These are phyloP conservation scores for Peronospora farinosa DNA, from an alignment of 352 stramenopile species.

Conservation along the genomic window DNA sequence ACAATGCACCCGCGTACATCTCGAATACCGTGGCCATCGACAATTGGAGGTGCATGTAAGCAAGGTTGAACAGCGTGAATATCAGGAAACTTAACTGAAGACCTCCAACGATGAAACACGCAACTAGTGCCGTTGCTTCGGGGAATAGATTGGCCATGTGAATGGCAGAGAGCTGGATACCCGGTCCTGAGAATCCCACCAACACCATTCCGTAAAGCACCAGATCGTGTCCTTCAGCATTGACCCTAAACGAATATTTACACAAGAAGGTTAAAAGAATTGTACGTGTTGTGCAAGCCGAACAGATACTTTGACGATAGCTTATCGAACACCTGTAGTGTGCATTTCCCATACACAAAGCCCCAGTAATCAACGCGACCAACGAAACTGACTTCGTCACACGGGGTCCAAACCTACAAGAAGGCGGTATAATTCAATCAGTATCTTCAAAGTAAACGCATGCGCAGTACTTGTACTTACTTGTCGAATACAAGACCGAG, in stretches of 20 bases:
- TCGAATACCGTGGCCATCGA: slow-evolving; percentile 47
- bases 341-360: slow-evolving; percentile 45
- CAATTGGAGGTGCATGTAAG: slow-evolving; percentile 36
- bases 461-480: slow-evolving; percentile 10
- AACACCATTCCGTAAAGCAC: slow-evolving; percentile 59
- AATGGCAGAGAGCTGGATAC: slow-evolving; percentile 61
- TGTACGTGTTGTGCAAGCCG: background rate
- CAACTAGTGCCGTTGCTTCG: slow-evolving; percentile 54
- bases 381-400: slow-evolving; percentile 51
- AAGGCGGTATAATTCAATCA: slow-evolving; percentile 1
- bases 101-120: slow-evolving; percentile 62
- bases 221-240: slow-evolving; percentile 30
- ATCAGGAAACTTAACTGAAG: slow-evolving; percentile 71
- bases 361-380: slow-evolving; percentile 38
- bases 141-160: slow-evolving; percentile 75
- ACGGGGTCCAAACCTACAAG: slow-evolving; percentile 42
- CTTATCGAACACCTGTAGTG: slow-evolving; percentile 27
- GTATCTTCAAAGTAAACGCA: background rate
- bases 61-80: slow-evolving; percentile 55
- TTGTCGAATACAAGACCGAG: slow-evolving; percentile 59
- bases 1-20: slow-evolving; percentile 40
- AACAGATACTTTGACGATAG: background rate
- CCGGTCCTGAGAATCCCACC: slow-evolving; percentile 54
- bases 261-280: slow-evolving; percentile 3
- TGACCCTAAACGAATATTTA: slow-evolving; percentile 17